These are phyloP conservation scores for Luffa acutangula DNA, from an alignment of 306 rosid species.

Conservation along the genomic window DNA sequence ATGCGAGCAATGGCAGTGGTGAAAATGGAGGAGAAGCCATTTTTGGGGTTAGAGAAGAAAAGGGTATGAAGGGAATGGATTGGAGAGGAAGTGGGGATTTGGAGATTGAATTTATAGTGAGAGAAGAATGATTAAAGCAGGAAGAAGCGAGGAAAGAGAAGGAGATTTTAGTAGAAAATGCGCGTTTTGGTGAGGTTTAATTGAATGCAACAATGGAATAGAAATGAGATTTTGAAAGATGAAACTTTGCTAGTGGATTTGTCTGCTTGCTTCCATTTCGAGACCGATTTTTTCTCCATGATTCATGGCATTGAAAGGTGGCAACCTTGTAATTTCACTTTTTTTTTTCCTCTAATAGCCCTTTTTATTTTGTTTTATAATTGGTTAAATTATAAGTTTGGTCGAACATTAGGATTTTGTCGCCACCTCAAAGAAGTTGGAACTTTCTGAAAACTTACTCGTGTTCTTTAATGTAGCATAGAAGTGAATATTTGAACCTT, in stretches of 20 bases:
- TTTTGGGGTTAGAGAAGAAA: background rate
- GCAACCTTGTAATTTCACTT: background rate
- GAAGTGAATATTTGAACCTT: too few species aligned
- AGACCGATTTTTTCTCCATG: slow-evolving; percentile 39
- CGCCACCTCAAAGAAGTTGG: too few species aligned
- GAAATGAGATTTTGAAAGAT: background rate
- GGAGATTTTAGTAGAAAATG: slow-evolving; percentile 22
- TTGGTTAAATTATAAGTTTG: too few species aligned
- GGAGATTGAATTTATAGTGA: slow-evolving; percentile 27
- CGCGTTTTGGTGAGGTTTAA: slow-evolving; percentile 22
- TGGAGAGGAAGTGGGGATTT: background rate
- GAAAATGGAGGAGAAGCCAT: slow-evolving; percentile 33
- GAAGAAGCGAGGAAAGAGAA: slow-evolving; percentile 15
- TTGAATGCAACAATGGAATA: background rate
- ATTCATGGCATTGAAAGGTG: slow-evolving; percentile 25
- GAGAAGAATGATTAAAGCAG: background rate
- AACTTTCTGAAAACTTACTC: too few species aligned
- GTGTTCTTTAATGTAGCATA: too few species aligned
- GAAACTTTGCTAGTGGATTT: slow-evolving; percentile 1
- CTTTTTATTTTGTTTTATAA: background rate
- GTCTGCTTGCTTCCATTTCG: slow-evolving; percentile 20
- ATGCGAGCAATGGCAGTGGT: slow-evolving; percentile 13
- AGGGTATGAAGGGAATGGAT: slow-evolving; percentile 11
- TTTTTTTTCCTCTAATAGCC: background rate
- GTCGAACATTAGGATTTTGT: too few species aligned